Percentiles rank a stretch among this genome's conserved stretches.
phyloP scores from a whole-genome alignment of 2,329 filamentous ascomycete species.

The Penicillium sp. region DNA sequence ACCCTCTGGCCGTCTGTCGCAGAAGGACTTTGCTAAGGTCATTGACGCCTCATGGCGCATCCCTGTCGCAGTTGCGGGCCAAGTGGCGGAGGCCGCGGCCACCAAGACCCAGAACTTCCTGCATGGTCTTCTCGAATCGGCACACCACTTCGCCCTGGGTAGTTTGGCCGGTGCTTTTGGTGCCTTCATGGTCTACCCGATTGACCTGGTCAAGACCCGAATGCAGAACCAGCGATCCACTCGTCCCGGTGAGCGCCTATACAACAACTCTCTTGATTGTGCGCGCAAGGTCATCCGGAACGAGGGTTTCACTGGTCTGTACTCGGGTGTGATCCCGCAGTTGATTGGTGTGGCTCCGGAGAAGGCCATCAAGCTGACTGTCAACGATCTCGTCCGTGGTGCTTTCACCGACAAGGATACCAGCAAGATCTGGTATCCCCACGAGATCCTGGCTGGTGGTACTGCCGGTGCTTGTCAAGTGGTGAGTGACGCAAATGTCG shows the following conservation, averaged over 20 bases:
- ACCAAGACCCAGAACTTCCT: conserved; percentile 60
- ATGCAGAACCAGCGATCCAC: conserved; percentile 94
- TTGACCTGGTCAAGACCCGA: conserved; percentile 96
- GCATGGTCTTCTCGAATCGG: conserved; percentile 69
- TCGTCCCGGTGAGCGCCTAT: conserved; percentile 80
- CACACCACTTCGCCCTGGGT: conserved; percentile 87
- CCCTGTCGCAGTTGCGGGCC: conserved; percentile 57
- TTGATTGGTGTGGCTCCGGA: conserved; percentile 97
- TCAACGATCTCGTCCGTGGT: conserved; percentile 88
- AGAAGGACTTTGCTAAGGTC: conserved; percentile 89
- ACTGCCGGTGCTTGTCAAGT: conserved; percentile 93
- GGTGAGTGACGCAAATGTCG: conserved; percentile 54
- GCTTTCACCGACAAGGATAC: conserved; percentile 72
- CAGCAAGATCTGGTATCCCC: conserved; percentile 67
- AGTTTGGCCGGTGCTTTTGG: conserved; percentile 93
- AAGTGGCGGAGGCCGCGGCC: conserved; percentile 48
- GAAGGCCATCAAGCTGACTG: conserved; percentile 98
- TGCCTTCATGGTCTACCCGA: conserved; percentile 99
- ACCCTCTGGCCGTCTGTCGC: conserved; percentile 77
- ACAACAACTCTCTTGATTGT: conserved; percentile 97
- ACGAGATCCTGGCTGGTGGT: conserved; percentile 86
- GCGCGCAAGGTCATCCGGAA: conserved; percentile 90
- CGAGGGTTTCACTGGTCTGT: conserved; percentile 85
- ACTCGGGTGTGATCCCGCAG: conserved; percentile 93
- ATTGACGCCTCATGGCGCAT: conserved; percentile 90